Evolutionary conservation across 257 asterid species (phyloP), one percentile per base, ranked within the genome.

Genomic region (Solanum infundibuliforme): DNA sequence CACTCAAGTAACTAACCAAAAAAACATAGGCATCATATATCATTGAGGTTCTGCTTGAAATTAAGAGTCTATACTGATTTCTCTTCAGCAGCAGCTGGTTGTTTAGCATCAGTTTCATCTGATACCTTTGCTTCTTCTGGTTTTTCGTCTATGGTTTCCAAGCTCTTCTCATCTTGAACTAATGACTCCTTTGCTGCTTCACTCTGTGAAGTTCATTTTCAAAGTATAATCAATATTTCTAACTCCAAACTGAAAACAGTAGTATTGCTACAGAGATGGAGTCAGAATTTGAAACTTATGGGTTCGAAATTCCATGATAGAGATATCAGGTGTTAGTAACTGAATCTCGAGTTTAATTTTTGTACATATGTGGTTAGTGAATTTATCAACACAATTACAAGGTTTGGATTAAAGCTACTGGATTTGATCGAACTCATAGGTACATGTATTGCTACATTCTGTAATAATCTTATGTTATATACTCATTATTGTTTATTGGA

Each of bases 131-230:
- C 89, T 52, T 87, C 87, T 77, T 89, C 84, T 43, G 65, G 25
- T 41, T 79, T 79, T 43, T 79, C 11, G 14, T 25, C 38, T 79
- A 5, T 90, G 66, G 68, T 90, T 68, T 68, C 87, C 14, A 84
- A 43, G 83, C 29, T 83, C 74, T 88, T 76, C 85, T 90, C 88
- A 85, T 86, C 90, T 41, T 88, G 52, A 8, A 87, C 66, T n/a
- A 68, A 60, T 18, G 76, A 62, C 27, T 87, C 90, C 87, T 86
- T 86, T 12, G 81, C 88, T 43, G 88, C 39, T 60, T 38, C 75
- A 27, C 58, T 76, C 86, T 29, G 90, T 31, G 5, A 66, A 34
- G 83, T 86, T 88, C 9, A 86, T 35, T 84, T 79, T 72, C 79
- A 60, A 46, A 73, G 81, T 36, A 87, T 86, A 58, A 65, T 83